Base-by-base conservation (phyloP, 2,329 filamentous ascomycete genomes). In the Didymella keratinophila region DNA sequence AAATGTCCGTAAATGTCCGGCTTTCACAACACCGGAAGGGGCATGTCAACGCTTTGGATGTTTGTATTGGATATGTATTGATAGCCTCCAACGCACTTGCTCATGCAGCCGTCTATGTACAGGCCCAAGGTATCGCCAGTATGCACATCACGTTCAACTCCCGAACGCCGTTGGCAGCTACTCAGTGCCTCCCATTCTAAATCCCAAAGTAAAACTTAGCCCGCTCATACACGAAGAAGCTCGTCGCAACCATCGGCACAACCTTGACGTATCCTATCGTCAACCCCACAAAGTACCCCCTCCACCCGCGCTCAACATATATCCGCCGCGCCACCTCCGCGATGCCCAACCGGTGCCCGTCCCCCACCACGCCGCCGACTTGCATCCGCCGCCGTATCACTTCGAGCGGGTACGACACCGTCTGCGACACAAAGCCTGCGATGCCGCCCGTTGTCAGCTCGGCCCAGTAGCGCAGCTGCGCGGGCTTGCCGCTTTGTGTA, bases 191-290 rank as follows among this genome's bases (percentile, higher is more conserved):
- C 7, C 23, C 23, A 25, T 7, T 41, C 20, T 41, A 41, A 7
- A 85, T 84, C 9, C 81, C 82, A 44, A 85, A 74, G 61, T 80
- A 83, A 75, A 80, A 79, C 69, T 89, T 89, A 51, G 83, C 81
- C 58, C 87, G 80, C 73, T 89, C 87, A 70, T 89, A 90, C 18
- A 87, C 86, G 71, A 84, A 89, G 74, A 90, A 90, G 63, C 85
- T 85, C 16, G 85, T 86, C 12, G 95, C 95, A 27, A 81, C 87
- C 91, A 99, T 90, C 3, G 95, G 95, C 62, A 97, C 84, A 50
- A 98, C 87, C 81, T 99, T 99, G 71, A 93, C 86, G 77, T 98
- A 99, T 8, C 95, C 95, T 77, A 99, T 97, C 1, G 90, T 92
- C 74, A 99, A 79, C 0, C 95, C 95, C 11, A 98, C 89, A 77